Conservation (phyloP, 768 basidiomycete genomes). For the Pilatotrama ljubarskyi region DNA sequence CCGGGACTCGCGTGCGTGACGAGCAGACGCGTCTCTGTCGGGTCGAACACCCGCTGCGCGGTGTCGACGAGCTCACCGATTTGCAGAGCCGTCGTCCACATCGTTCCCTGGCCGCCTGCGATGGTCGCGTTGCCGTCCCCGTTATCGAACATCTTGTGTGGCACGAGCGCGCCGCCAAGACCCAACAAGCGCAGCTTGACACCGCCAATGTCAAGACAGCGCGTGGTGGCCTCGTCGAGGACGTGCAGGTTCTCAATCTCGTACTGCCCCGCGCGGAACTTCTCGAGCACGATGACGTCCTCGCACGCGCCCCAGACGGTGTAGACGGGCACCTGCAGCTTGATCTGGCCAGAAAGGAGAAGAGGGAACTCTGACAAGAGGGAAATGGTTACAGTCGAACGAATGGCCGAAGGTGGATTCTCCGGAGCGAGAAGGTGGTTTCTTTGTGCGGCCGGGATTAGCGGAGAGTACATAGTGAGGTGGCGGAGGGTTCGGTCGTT, state of each 20-base stretch:
- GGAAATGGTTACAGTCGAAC: constrained; percentile 70
- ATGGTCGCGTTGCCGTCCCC: constrained; percentile 96
- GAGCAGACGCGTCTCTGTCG: constrained; percentile 90
- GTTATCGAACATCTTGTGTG: constrained; percentile 94
- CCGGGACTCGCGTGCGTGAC: constrained; percentile 92
- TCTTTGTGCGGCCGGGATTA: constrained; percentile 83
- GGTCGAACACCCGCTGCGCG: constrained; percentile 90
- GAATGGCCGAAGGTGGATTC: constrained; percentile 65
- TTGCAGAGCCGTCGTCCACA: constrained; percentile 98
- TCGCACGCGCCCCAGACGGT: constrained; percentile 98
- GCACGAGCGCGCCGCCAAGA: constrained; percentile 91
- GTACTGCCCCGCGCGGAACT: constrained; percentile 82
- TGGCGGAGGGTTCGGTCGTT: constrained; percentile 96
- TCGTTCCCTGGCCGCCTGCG: constrained; percentile 95
- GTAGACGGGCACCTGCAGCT: constrained; percentile 90
- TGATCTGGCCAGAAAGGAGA: constrained; percentile 86
- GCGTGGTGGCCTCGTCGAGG: constrained; percentile 94
- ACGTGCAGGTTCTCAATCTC: constrained; percentile 88
- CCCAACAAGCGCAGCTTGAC: constrained; percentile 94
- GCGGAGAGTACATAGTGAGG: constrained; percentile 93
- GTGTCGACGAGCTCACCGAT: constrained; percentile 98
- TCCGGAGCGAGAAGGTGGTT: constrained; percentile 74
- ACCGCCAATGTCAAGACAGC: constrained; percentile 88
- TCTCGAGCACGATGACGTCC: constrained; percentile 91
- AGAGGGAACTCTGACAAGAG: constrained; percentile 94